These are phyloP conservation scores for Hemisphaericaspora xylofermentans DNA, from an alignment of 1,139 yeast species.

Conservation along the genomic window DNA sequence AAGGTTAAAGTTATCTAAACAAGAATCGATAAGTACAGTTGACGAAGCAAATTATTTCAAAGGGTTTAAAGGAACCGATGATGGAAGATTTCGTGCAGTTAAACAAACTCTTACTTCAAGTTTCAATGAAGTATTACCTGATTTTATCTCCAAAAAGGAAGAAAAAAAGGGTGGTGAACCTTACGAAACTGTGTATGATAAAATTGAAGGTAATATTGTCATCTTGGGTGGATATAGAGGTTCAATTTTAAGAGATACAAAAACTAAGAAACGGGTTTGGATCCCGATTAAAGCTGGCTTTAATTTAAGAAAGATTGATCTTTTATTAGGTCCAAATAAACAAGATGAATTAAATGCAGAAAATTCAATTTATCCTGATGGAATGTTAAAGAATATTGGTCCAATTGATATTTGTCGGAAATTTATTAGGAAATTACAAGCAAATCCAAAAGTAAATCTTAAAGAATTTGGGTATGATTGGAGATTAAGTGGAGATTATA, in stretches of 20 bases:
- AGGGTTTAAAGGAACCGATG: conserved; percentile 58
- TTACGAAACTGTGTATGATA: conserved; percentile 35
- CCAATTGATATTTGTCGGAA: conserved; percentile 78
- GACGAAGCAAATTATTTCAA: conserved; percentile 64
- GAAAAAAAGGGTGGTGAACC: conserved; percentile 25
- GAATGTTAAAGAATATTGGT: conserved; percentile 78
- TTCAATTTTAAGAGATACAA: conserved; percentile 66
- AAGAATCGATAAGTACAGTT: conserved; percentile 56
- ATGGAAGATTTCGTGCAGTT: conserved; percentile 67
- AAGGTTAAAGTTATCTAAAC: conserved; percentile 49
- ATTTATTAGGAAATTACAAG: conserved; percentile 52
- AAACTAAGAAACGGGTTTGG: conserved; percentile 73
- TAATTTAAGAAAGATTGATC: conserved; percentile 64
- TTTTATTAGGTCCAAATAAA: conserved; percentile 68
- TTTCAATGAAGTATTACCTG: conserved; percentile 32
- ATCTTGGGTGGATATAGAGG: conserved; percentile 90
- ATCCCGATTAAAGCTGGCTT: conserved; percentile 86
- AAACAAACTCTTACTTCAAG: conserved; percentile 57
- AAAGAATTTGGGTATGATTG: conserved; percentile 88
- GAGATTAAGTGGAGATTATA: conserved; percentile 66
- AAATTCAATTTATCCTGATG: conserved; percentile 63
- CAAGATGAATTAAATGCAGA: conserved; percentile 59
- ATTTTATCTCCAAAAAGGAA: conserved; percentile 20
- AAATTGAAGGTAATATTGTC: conserved; percentile 72
- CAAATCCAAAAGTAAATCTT: conserved; percentile 62